Conservation (phyloP, 306 rosid species). For the Gillenia trifoliata region DNA sequence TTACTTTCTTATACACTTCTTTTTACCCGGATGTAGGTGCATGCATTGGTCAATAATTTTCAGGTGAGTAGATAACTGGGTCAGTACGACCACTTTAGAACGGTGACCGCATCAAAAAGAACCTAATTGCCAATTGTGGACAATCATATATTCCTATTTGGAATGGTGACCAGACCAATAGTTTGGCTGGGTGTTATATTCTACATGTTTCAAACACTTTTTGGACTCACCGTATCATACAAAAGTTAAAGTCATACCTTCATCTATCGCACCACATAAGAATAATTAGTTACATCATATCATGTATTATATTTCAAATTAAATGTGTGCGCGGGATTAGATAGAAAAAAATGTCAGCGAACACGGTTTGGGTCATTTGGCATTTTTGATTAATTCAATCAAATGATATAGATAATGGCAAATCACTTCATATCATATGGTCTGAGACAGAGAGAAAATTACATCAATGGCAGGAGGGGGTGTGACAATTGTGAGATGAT, state of each 20-base stretch:
- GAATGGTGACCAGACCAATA: background rate
- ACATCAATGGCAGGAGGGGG: too few relatives aligned
- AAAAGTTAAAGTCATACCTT: too few relatives aligned
- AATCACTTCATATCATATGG: background rate
- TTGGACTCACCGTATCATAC: background rate
- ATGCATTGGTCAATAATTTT: too few relatives aligned
- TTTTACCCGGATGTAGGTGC: background rate
- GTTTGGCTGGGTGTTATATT: too few relatives aligned
- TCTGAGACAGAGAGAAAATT: background rate
- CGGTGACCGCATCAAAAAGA: too few relatives aligned
- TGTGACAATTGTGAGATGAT: background rate
- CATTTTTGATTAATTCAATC: background rate
- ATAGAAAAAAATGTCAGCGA: background rate
- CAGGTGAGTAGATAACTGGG: too few relatives aligned
- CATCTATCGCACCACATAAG: background rate
- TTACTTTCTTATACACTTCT: background rate
- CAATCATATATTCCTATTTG: too few relatives aligned
- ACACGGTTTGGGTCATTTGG: background rate
- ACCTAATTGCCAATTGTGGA: too few relatives aligned
- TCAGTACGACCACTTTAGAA: too few relatives aligned
- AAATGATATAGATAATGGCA: background rate
- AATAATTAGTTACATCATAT: too few relatives aligned
- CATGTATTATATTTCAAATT: too few relatives aligned
- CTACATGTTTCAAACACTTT: background rate
- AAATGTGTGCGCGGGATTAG: background rate